Evolutionary conservation across 1,139 yeast species (phyloP).

Genomic region (Pichia inconspicua): DNA sequence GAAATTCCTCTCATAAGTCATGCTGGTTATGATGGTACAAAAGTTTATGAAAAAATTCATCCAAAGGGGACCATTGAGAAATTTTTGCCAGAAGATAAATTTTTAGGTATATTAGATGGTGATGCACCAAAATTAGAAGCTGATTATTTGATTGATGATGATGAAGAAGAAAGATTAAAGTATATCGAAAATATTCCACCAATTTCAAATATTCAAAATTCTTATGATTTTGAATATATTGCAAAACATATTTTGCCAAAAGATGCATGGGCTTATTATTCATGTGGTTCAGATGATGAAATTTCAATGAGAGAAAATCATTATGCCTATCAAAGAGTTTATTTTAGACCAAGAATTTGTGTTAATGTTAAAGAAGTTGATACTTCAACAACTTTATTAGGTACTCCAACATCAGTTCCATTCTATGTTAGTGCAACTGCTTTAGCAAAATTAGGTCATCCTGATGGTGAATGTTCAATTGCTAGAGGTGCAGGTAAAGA

Average conservation of each 20-base stretch:
- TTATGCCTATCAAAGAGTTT: slow-evolving; percentile 75
- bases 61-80: slow-evolving; percentile 47
- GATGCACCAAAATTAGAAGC: slow-evolving; percentile 30
- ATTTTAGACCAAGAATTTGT: slow-evolving; percentile 74
- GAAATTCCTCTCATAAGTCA: slow-evolving; percentile 58
- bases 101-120: slow-evolving; percentile 29
- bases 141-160: slow-evolving; percentile 26
- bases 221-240: slow-evolving; percentile 75
- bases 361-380: slow-evolving; percentile 53
- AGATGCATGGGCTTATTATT: slow-evolving; percentile 86
- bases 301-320: slow-evolving; percentile 84
- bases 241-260: slow-evolving; percentile 72
- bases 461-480: slow-evolving; percentile 73
- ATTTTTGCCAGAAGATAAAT: slow-evolving; percentile 29
- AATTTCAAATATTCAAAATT: slow-evolving; percentile 57
- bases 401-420: slow-evolving; percentile 49
- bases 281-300: slow-evolving; percentile 91
- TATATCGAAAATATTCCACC: slow-evolving; percentile 49
- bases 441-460: slow-evolving; percentile 70
- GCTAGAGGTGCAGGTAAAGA: slow-evolving; percentile 66
- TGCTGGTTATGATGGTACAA: slow-evolving; percentile 91
- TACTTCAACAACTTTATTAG: slow-evolving; percentile 43
- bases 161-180: slow-evolving; percentile 30
- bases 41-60: slow-evolving; percentile 78
- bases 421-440: slow-evolving; percentile 79